Evolutionary conservation across 139 green algal genomes (phyloP).

Genomic region (Chlamydomonas sphaeroides): DNA sequence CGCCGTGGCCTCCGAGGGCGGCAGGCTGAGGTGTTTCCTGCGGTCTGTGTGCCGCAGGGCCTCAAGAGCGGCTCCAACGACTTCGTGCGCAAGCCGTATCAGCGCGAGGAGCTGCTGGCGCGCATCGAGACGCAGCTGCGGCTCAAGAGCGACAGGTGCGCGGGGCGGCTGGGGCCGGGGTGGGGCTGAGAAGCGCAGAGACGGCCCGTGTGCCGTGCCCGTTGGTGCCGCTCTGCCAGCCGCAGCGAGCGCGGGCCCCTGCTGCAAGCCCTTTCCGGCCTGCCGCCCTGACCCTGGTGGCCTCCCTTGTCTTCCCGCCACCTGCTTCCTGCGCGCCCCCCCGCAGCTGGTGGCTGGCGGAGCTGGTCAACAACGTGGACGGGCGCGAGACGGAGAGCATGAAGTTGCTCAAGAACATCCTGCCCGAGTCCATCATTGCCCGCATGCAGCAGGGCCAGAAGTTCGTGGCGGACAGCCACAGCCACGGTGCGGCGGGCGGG

Average conservation of each 20-base stretch:
- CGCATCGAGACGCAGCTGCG: constrained; percentile 65
- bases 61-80: constrained; percentile 65
- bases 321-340: neutral
- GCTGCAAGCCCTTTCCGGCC: no score
- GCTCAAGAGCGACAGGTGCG: constrained; percentile 52
- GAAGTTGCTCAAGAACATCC: constrained; percentile 68
- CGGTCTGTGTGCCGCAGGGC: no score
- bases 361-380: constrained; percentile 56
- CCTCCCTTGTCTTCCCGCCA: neutral
- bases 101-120: constrained; percentile 63
- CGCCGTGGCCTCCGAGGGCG: no score
- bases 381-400: constrained; percentile 54
- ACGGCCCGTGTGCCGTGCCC: no score
- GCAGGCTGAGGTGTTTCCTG: no score
- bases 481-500: constrained; percentile 17
- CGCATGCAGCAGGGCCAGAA: constrained; percentile 58
- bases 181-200: neutral
- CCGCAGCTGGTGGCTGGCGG: constrained; percentile 48
- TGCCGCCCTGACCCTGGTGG: neutral
- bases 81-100: constrained; percentile 69
- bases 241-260: no score
- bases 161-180: neutral
- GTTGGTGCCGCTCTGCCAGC: no score
- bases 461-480: constrained; percentile 50
- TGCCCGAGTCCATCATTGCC: constrained; percentile 63